Percentiles rank a stretch among this genome's conserved stretches.
Evolutionary conservation across 2,329 filamentous ascomycete species (phyloP).

Genomic region (Apiospora koreana): DNA sequence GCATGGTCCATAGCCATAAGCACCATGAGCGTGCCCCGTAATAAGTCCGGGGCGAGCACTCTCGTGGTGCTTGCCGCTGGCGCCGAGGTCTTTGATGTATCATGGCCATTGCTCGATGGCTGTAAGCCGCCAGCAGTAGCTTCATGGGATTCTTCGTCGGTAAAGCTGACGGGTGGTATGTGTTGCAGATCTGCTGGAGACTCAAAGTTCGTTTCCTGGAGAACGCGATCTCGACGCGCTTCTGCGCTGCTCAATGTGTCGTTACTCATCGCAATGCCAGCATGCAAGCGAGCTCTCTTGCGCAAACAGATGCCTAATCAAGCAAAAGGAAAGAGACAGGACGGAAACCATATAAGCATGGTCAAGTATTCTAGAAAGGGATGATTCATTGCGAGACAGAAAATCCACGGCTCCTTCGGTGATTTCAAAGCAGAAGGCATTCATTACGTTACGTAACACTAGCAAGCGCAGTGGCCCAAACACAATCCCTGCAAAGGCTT

Average conservation of each 20-base stretch:
- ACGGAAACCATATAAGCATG: not conserved
- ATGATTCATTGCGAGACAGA: not conserved
- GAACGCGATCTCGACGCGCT: not conserved
- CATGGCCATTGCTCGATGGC: not conserved
- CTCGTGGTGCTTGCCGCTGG: constrained; percentile 18
- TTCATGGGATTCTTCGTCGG: not conserved
- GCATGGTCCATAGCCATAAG: constrained; percentile 48
- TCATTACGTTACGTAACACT: not conserved
- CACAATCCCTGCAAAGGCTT: not conserved
- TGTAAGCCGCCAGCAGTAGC: not conserved
- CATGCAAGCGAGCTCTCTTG: not conserved
- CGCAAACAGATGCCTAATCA: not conserved
- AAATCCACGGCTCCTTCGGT: not conserved
- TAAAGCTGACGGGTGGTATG: not conserved
- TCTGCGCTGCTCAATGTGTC: not conserved
- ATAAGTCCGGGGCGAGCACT: constrained; percentile 44
- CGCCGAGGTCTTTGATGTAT: not conserved
- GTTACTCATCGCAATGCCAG: not conserved
- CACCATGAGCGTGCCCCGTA: constrained; percentile 46
- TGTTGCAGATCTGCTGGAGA: not conserved
- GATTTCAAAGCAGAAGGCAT: not conserved
- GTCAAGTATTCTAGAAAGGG: not conserved
- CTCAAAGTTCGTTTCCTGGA: not conserved
- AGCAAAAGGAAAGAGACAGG: no score
- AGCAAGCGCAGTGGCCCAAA: not conserved